Evolutionary conservation across 345 rosid genomes (phyloP), one percentile per base, ranked within the genome.

Genomic region (Gossypium arboreum): DNA sequence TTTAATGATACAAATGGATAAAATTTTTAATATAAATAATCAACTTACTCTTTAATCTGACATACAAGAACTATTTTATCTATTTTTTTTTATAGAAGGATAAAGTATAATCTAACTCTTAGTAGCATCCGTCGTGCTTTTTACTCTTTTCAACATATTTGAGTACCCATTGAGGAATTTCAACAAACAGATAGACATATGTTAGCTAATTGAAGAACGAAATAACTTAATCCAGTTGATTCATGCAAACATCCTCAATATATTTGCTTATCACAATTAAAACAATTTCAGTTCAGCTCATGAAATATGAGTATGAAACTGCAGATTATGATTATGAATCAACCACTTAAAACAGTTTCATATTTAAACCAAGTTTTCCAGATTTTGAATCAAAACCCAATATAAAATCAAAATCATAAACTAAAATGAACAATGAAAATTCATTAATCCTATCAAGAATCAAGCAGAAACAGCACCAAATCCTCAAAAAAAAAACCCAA

Each of bases 391-490:
- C 73, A 70, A 52, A 70, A 3, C 47, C 17, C 61, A 52, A 11
- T 10, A 29, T 4, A 59, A 11, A 59, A 59, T 25, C 47, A 70
- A 70, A 68, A 52, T 16, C 59, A 51, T 59, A 69, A 52, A 25
- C 34, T n/a, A 7, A 69, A 51, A 58, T 2, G 25, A 12, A 9
- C 3, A 9, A 2, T 2, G 1, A 3, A n/a, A 34, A 34, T 34
- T 34, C 27, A 18, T 41, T 65, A n/a, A 69, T 50, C 44, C 13
- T 43, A 51, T 16, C 58, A 68, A 68, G 24, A 68, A 50, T 51
- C 16, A 70, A 51, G 25, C 60, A 70, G 73, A 70, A 70, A 70
- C 8, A 25, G 22, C 2, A 16, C 8, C 72, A 68, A 68, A 50
- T 68, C 4, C 16, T 0, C 15, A 68, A 68, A 22, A 48, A 69